Conservation (phyloP, 371 early-diverging fungal species). For the Mucor piriformis region DNA sequence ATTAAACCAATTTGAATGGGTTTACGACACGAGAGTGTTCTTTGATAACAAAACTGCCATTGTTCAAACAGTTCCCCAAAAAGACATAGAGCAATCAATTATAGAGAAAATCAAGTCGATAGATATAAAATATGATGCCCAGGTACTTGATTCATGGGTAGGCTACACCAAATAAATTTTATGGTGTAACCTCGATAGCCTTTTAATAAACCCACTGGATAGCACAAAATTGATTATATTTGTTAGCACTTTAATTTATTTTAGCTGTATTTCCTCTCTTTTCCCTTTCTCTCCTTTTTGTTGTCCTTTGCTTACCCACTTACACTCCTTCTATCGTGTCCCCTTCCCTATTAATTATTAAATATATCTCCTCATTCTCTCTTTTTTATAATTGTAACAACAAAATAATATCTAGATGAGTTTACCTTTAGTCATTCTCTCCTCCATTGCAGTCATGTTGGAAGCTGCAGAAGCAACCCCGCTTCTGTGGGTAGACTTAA, state of each 20-base stretch:
- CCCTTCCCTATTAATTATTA: conserved; percentile 9
- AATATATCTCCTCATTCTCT: neutral
- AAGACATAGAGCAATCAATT: neutral
- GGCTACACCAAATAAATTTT: conserved; percentile 4
- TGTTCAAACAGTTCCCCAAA: neutral
- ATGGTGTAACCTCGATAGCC: conserved; percentile 6
- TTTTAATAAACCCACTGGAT: conserved; percentile 7
- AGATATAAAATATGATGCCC: conserved; percentile 23
- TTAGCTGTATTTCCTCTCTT: neutral
- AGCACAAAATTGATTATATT: conserved; percentile 16
- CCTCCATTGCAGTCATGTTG: conserved; percentile 16
- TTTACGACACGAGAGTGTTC: conserved; percentile 38
- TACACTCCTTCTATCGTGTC: conserved; percentile 8
- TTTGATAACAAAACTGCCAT: conserved; percentile 43
- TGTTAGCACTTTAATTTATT: conserved; percentile 9
- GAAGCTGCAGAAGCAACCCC: conserved; percentile 18
- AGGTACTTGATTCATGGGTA: conserved; percentile 17
- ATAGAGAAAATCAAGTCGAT: conserved; percentile 13
- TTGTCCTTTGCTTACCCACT: conserved; percentile 4
- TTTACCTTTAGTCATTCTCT: conserved; percentile 16
- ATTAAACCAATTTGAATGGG: conserved; percentile 27
- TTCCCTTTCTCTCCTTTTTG: conserved; percentile 2
- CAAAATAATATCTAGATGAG: conserved; percentile 7
- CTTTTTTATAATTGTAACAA: neutral
- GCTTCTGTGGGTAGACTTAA: conserved; percentile 3